phyloP scores from a whole-genome alignment of 1,284 basidiomycete genomes.

The Microbotryum violaceum region DNA sequence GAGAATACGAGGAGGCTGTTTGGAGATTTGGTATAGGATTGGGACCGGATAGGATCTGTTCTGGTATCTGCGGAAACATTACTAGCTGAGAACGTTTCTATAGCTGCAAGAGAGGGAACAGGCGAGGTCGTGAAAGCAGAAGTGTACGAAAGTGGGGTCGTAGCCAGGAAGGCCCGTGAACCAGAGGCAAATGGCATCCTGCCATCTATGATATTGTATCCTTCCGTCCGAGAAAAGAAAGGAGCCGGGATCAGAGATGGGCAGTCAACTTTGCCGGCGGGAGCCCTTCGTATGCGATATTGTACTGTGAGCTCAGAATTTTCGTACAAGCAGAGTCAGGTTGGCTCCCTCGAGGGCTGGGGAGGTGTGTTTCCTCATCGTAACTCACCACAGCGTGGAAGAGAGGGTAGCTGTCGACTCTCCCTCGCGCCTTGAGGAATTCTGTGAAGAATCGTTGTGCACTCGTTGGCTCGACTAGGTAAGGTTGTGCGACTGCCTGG shows the following conservation, averaged over 20 bases:
- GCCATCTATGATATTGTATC: not conserved
- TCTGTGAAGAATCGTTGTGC: slow-evolving; percentile 26
- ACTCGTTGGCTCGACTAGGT: slow-evolving; percentile 43
- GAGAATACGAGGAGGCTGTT: slow-evolving; percentile 62
- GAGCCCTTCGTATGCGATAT: slow-evolving; percentile 27
- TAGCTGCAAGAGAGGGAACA: not conserved
- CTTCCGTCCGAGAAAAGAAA: not conserved
- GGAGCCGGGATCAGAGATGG: slow-evolving; percentile 17
- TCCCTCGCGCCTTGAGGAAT: slow-evolving; percentile 47
- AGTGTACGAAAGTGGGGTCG: not conserved
- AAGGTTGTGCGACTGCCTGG: not conserved
- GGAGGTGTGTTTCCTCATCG: not conserved
- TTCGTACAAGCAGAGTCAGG: not conserved
- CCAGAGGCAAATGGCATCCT: not conserved
- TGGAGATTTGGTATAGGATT: slow-evolving; percentile 23
- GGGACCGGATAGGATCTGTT: not conserved
- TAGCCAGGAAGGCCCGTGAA: not conserved
- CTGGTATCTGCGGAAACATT: not conserved
- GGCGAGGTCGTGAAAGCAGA: not conserved
- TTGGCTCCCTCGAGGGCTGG: not conserved
- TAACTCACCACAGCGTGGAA: slow-evolving; percentile 39
- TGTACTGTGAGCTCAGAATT: slow-evolving; percentile 9
- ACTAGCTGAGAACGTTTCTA: not conserved
- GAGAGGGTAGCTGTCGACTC: slow-evolving; percentile 49
- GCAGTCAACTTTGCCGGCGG: slow-evolving; percentile 20